Evolutionary conservation across 352 stramenopile genomes (phyloP).

Genomic region (Halophytophthora polymorphica): DNA sequence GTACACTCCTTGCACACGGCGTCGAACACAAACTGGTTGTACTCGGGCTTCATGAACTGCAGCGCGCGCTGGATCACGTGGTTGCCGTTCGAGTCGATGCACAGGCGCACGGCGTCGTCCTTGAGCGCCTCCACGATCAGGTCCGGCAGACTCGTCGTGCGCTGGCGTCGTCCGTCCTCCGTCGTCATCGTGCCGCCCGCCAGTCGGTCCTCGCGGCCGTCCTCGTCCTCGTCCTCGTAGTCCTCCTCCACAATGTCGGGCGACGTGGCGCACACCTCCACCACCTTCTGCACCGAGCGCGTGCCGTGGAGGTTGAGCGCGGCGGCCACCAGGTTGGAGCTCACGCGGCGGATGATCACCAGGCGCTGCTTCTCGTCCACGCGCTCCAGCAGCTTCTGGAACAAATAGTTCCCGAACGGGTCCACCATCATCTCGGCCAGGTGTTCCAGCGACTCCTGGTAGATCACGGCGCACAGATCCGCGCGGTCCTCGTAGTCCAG

Average conservation of each 20-base stretch:
- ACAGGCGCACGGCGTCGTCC: slow-evolving; percentile 93
- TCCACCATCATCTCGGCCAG: slow-evolving; percentile 98
- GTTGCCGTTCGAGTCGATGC: slow-evolving; percentile 97
- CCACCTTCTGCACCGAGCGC: slow-evolving; percentile 97
- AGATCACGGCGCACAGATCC: slow-evolving; percentile 92
- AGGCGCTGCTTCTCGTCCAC: slow-evolving; percentile 89
- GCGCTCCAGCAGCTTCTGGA: slow-evolving; percentile 98
- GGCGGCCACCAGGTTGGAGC: slow-evolving; percentile 92
- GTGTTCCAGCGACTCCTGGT: slow-evolving; percentile 95
- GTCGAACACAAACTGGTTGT: slow-evolving; percentile 97
- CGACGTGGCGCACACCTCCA: slow-evolving; percentile 92
- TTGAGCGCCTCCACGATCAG: slow-evolving; percentile 94
- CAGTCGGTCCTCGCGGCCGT: slow-evolving; percentile 11
- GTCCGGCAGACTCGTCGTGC: slow-evolving; percentile 65
- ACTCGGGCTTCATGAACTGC: slow-evolving; percentile 92
- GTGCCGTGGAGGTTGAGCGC: slow-evolving; percentile 98
- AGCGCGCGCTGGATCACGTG: slow-evolving; percentile 97
- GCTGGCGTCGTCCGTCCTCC: slow-evolving; percentile 18
- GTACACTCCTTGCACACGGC: slow-evolving; percentile 94
- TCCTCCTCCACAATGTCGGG: slow-evolving; percentile 62
- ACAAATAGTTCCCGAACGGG: slow-evolving; percentile 99
- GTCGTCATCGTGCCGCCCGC: no score
- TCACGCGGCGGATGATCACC: slow-evolving; percentile 92
- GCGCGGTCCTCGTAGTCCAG: slow-evolving; percentile 92
- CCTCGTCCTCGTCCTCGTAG: slow-evolving; percentile 35